A percentile compares a stretch with the other conserved stretches of the same genome.
These are phyloP conservation scores for Cytauxzoon felis DNA, from an alignment of 169 alveolate genomes.

Conservation along the genomic window DNA sequence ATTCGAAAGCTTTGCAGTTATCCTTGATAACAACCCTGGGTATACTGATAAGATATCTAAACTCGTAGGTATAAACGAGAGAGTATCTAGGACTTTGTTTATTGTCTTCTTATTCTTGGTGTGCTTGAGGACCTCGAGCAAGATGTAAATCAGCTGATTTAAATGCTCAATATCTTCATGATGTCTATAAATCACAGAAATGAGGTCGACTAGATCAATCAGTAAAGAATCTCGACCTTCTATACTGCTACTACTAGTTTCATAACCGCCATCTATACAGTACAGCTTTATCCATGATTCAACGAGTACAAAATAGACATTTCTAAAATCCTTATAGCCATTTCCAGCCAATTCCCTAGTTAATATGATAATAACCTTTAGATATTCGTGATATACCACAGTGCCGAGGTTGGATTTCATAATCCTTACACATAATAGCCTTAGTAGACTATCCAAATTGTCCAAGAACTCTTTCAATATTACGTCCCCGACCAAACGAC, in stretches of 20 bases:
- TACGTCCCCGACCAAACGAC: too few species aligned
- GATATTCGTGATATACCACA: too few species aligned
- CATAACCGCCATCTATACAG: background rate
- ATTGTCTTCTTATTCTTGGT: background rate
- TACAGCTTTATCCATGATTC: background rate
- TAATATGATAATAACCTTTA: too few species aligned
- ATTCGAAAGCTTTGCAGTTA: background rate
- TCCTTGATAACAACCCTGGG: constrained; percentile 45
- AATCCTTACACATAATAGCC: background rate
- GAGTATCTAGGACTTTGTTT: background rate
- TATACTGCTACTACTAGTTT: background rate
- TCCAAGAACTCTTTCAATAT: background rate
- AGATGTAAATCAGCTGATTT: background rate
- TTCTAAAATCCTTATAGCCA: background rate
- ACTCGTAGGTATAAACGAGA: background rate
- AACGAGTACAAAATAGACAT: background rate
- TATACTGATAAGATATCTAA: constrained; percentile 5
- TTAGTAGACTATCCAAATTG: background rate
- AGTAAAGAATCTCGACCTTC: background rate
- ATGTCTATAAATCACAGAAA: background rate
- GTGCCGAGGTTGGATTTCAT: too few species aligned
- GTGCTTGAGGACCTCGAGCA: constrained; percentile 34
- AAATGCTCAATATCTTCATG: background rate
- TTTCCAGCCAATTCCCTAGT: too few species aligned
- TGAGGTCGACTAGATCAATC: constrained; percentile 2